Conservation (phyloP, 345 rosid species). For the Mercurialis annua region DNA sequence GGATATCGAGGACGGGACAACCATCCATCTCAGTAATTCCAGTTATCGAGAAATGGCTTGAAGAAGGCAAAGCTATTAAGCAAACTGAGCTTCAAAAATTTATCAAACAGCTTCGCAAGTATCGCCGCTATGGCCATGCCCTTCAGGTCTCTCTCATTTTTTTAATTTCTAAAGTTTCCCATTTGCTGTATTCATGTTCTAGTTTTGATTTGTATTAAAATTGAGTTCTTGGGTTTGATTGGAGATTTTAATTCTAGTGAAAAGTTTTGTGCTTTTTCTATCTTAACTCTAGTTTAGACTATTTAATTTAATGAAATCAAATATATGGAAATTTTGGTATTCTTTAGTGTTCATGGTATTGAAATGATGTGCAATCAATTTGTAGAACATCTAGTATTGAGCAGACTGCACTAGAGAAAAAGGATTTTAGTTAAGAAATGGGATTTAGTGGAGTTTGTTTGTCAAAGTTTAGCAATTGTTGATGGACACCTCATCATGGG, state of each 20-base stretch:
- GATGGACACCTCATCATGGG: too few species aligned
- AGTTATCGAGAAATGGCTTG: conserved; percentile 49
- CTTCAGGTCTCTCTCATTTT: conserved; percentile 37
- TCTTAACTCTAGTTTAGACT: too few species aligned
- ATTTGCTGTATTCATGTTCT: not conserved
- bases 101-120: conserved; percentile 39
- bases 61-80: conserved; percentile 38
- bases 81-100: conserved; percentile 29
- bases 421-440: not conserved
- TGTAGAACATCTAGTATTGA: not conserved
- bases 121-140: conserved; percentile 43
- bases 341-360: too few species aligned
- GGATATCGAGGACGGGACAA: conserved; percentile 36
- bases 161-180: not conserved
- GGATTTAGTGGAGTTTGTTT: not conserved
- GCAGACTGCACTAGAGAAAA: not conserved
- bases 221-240: not conserved
- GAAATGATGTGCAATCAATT: not conserved
- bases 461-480: not conserved
- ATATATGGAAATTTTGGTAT: too few species aligned
- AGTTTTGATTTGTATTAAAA: too few species aligned
- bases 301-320: too few species aligned
- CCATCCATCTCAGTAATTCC: conserved; percentile 34
- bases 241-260: not conserved
- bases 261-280: not conserved